Base-by-base conservation (phyloP, 768 basidiomycete species). In the Hemileccinum impolitum region DNA sequence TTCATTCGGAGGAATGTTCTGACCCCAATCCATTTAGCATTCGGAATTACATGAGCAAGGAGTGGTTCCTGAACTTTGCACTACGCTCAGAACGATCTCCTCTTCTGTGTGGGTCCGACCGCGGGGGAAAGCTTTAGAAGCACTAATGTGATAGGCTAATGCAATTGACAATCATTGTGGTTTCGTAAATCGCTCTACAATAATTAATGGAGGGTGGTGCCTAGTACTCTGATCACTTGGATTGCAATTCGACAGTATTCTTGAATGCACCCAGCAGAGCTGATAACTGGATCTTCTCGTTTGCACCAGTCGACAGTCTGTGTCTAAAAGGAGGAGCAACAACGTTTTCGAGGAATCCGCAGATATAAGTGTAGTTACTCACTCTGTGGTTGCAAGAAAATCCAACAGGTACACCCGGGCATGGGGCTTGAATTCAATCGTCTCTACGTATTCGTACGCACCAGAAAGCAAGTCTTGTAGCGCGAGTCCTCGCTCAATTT, bases 311-410 rank as follows among this genome's bases (percentile, higher is more conserved):
- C 1, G 94, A 92, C 8, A 98, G 70, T 39, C 95, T 82, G 66
- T 97, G 85, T 66, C 95, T 98, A 38, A 39, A 38, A 25, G 18
- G 54, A 13, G 38, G 43, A n/a, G 15, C 28, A 30, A 12, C 3
- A 23, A 23, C 9, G 19, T 53, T 31, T 31, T 42, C 13, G 13
- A 28, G 14, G 32, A 43, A 43, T 28, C 19, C 17, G 21, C 6
- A 39, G 3, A 41, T 23, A 0, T 30, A 14, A n/a, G 35, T 36
- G 36, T 34, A 8, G 37, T 14, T 2, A 75, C 90, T 64, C 66
- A 97, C 94, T 99, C 96, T 46, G 83, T 88, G n/a, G 86, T 87
- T n/a, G 94, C 94, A 18, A 99, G 69, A 55, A 93, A 84, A 63
- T 98, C 96, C 18, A 99, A 70, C 8, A 99, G 75, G 62, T 96